Evolutionary conservation across 805 yeast species (phyloP).

Genomic region (Blastobotrys robertii): DNA sequence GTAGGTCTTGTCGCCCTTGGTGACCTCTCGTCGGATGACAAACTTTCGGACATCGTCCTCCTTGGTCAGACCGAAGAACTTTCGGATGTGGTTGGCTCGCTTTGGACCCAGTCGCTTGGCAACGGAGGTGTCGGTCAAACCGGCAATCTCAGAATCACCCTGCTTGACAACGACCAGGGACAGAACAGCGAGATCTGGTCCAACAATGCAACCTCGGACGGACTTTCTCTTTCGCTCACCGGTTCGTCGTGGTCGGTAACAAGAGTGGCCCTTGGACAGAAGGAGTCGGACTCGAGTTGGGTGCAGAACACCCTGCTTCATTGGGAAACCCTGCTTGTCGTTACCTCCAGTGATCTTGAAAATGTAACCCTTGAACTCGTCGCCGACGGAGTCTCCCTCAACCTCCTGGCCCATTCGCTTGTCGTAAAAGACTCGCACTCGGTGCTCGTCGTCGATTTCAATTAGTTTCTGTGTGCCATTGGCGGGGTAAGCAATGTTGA

Average conservation of each 20-base stretch:
- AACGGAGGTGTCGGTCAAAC: conserved; percentile 86
- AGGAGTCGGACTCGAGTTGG: conserved; percentile 98
- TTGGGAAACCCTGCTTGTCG: conserved; percentile 99
- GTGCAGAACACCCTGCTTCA: conserved; percentile 99
- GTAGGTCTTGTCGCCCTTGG: conserved; percentile 97
- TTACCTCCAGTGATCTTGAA: conserved; percentile 99
- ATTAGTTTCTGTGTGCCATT: conserved; percentile 99
- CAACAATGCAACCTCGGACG: conserved; percentile 99
- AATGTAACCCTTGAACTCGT: conserved; percentile 98
- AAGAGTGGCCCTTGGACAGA: conserved; percentile 87
- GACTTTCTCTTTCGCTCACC: conserved; percentile 99
- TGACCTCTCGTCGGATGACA: conserved; percentile 97
- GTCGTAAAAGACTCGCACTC: conserved; percentile 95
- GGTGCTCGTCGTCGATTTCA: conserved; percentile 99
- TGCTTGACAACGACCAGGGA: conserved; percentile 91
- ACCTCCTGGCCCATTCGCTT: conserved; percentile 99
- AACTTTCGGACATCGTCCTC: conserved; percentile 85
- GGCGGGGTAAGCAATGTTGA: conserved; percentile 99
- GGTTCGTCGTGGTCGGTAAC: conserved; percentile 99
- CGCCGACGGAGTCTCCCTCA: conserved; percentile 96
- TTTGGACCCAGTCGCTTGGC: conserved; percentile 99
- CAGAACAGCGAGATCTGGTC: conserved; percentile 91
- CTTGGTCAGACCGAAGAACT: conserved; percentile 96
- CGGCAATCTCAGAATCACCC: conserved; percentile 93
- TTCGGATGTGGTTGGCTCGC: conserved; percentile 99